Conservation (phyloP, 352 stramenopile species). For the Phytophthora tentaculata region DNA sequence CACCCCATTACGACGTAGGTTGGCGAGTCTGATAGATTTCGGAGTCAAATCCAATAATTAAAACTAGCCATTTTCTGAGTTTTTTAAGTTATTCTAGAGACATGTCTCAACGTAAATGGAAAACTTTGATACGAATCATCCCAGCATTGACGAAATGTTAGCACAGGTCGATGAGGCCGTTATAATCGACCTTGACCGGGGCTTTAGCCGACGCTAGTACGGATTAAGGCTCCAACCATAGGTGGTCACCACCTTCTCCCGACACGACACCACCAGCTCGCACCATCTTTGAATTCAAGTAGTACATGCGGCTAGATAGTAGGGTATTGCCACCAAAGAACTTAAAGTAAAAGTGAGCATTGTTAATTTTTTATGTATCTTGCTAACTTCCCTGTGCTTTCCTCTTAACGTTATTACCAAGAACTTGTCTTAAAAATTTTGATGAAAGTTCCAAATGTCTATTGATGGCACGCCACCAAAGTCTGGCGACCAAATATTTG, state of each 20-base stretch:
- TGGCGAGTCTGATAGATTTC: not conserved
- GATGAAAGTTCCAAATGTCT: too few relatives aligned
- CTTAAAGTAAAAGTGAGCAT: too few relatives aligned
- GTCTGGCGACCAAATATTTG: too few relatives aligned
- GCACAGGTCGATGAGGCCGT: not conserved
- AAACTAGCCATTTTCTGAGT: too few relatives aligned
- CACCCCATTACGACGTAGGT: not conserved
- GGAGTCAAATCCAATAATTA: not conserved
- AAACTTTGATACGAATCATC: not conserved
- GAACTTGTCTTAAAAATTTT: too few relatives aligned
- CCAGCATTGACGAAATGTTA: not conserved
- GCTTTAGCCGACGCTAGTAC: not conserved
- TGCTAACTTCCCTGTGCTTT: too few relatives aligned
- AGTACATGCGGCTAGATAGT: not conserved
- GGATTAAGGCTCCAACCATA: not conserved
- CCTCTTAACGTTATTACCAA: too few relatives aligned
- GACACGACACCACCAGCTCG: not conserved
- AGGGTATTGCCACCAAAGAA: too few relatives aligned
- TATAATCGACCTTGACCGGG: not conserved
- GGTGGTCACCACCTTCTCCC: not conserved
- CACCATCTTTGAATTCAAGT: not conserved
- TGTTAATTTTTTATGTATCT: too few relatives aligned
- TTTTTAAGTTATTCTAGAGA: too few relatives aligned
- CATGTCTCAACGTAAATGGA: too few relatives aligned
- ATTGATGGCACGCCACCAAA: too few relatives aligned